These are phyloP conservation scores for Zygoascus bituminiphila DNA, from an alignment of 805 yeast genomes.

Conservation along the genomic window DNA sequence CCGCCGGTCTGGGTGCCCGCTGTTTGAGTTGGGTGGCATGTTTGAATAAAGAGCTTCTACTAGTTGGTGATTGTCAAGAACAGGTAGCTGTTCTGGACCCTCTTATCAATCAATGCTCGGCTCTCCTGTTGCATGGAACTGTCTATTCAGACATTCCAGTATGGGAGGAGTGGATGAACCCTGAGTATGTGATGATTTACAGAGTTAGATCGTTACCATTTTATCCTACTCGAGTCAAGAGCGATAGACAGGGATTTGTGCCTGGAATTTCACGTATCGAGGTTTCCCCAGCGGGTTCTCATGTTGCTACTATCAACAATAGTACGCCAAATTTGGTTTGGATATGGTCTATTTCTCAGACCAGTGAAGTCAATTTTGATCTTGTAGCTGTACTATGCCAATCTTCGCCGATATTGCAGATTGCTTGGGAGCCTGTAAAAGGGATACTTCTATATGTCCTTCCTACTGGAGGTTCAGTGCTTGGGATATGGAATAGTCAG, in stretches of 20 bases:
- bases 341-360: slow-evolving; percentile 14
- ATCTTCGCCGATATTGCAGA: slow-evolving; percentile 5
- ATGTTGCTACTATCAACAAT: slow-evolving; percentile 10
- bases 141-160: slow-evolving; percentile 12
- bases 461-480: slow-evolving; percentile 5
- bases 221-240: background rate
- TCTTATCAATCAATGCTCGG: slow-evolving; percentile 9
- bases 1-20: slow-evolving; percentile 9
- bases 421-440: slow-evolving; percentile 1
- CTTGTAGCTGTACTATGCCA: slow-evolving; percentile 12
- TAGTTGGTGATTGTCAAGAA: slow-evolving; percentile 17
- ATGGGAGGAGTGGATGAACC: slow-evolving; percentile 15
- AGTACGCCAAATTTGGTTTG: slow-evolving; percentile 17
- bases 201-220: slow-evolving; percentile 8
- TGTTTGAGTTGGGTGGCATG: slow-evolving; percentile 9
- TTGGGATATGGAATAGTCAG: slow-evolving; percentile 11
- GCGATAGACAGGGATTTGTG: background rate
- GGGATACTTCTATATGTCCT: slow-evolving; percentile 6
- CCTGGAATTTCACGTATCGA: slow-evolving; percentile 11
- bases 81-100: slow-evolving; percentile 10
- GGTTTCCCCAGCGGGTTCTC: slow-evolving; percentile 9
- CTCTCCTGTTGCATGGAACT: slow-evolving; percentile 13
- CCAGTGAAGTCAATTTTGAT: background rate
- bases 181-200: slow-evolving; percentile 3
- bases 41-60: slow-evolving; percentile 9